These are phyloP conservation scores for Talaromyces sp. DNA, from an alignment of 2,329 filamentous ascomycete species.

Conservation along the genomic window DNA sequence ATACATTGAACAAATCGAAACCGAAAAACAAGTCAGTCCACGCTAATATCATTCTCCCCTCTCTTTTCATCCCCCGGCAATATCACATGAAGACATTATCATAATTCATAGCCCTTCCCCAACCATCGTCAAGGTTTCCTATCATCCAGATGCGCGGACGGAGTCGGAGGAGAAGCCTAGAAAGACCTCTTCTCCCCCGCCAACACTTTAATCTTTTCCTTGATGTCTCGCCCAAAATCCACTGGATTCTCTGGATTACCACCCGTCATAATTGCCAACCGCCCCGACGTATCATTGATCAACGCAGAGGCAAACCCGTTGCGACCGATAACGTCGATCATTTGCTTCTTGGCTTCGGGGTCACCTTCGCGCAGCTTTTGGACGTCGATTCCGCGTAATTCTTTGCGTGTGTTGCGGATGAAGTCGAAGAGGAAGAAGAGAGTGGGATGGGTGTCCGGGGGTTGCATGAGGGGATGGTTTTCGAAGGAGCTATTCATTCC, in stretches of 20 bases:
- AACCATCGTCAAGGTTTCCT: slow-evolving; percentile 12
- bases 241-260: slow-evolving; percentile 25
- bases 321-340: slow-evolving; percentile 28
- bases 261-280: slow-evolving; percentile 31
- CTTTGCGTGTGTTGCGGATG: slow-evolving; percentile 63
- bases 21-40: background rate
- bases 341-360: slow-evolving; percentile 16
- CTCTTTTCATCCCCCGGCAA: background rate
- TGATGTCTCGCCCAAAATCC: slow-evolving; percentile 31
- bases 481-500: slow-evolving; percentile 28
- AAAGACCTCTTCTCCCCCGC: slow-evolving; percentile 6
- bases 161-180: background rate
- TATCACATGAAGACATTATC: background rate
- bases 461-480: slow-evolving; percentile 33
- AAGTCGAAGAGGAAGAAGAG: slow-evolving; percentile 62
- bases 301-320: slow-evolving; percentile 29
- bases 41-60: background rate
- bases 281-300: slow-evolving; percentile 28
- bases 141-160: background rate
- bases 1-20: background rate
- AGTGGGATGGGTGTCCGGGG: slow-evolving; percentile 29
- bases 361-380: slow-evolving; percentile 27
- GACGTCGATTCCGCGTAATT: slow-evolving; percentile 26
- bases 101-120: slow-evolving; percentile 20
- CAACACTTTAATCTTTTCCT: slow-evolving; percentile 25